Base-by-base conservation (phyloP, 2,329 filamentous ascomycete genomes). In the Periglandula ipomoeae region DNA sequence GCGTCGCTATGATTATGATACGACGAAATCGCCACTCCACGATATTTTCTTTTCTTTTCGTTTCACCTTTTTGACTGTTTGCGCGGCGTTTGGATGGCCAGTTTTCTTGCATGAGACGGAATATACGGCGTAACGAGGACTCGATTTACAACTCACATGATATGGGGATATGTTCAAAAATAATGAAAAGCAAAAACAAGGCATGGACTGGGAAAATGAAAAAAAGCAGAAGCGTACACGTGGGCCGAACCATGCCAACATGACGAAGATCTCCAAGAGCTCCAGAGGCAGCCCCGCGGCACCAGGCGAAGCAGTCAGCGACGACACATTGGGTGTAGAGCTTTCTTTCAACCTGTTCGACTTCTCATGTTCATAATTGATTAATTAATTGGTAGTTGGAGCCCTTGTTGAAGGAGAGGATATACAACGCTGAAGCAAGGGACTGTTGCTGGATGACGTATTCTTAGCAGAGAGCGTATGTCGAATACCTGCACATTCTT, bases 1-100 rank as follows among this genome's bases (percentile, higher is more conserved):
- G 65, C 69, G 7, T 60, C 63, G 22, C 49, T 60, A 20, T 54
- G 55, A 35, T 60, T 40, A 56, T 30, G 43, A 10, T n/a, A 20
- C 4, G 2, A n/a, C 24, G 6, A 26, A 44, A 10, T 5, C 13
- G 11, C 19, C 27, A 44, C 7, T 27, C 8, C 30, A 32, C 15
- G 30, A 15, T 15, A 15, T 32, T 32, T 4, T 30, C 13, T 30
- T 41, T 34, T 41, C 10, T 27, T 38, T 44, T 34, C 34, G 32
- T 9, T 2, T 27, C 22, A 3, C 10, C 9, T 30, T 39, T 15
- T 38, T 26, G 27, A 19, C 45, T 27, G 0, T 41, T 37, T 47
- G 40, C 44, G 23, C 24, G 50, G 50, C 50, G 50, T 52, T 52
- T 30, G 37, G 26, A 15, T 11, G 22, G 24, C 35, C 24, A 41